Evolutionary conservation across 192 early-diverging fungal species (phyloP), one percentile per base, ranked within the genome.

Genomic region (Entomortierella beljakovae): DNA sequence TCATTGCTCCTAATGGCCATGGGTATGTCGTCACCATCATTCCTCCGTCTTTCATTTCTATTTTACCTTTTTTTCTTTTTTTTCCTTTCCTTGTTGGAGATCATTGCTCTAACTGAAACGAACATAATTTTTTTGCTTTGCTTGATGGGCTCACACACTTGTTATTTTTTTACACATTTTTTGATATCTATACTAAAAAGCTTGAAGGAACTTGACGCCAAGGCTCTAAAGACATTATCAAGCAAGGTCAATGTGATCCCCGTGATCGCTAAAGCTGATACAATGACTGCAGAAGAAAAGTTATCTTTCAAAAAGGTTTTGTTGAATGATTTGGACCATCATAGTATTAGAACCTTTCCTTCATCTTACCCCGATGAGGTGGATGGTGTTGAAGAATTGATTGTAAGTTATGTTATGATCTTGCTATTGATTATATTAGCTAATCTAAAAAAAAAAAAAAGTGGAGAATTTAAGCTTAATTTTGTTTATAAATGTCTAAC

Each of bases 1-100:
- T 99, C 81, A 94, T 99, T 80, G 90, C 91, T 38, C 96, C 97
- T 51, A 96, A 92, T 64, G 96, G 96, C 48, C 95, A 97, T 85
- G 89, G 86, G 93, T 87, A 84, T 57, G 67, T n/a, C 26, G 6
- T 53, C 23, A 52, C 22, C 22, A 52, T 25, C 29, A 23, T 56
- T 31, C 8, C 4, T 32, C 38, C 26, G 6, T 34, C 11, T 46
- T 46, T 10, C 20, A 10, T 46, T 38, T 13, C 37, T 38, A 6
- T 38, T 8, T 38, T 6, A 38, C 37, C 6, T 18, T 53, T 13
- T 26, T 53, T 16, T 29, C 28, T 26, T 26, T 25, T 29, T 53
- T 53, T 53, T 4, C 28, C 28, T 18, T 28, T 9, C 15, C 6
- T 53, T 10, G 4, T 53, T 51, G 7, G 18, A 51, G 18, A n/a